These are phyloP conservation scores for Lipomyces mesembrius DNA, from an alignment of 805 yeast genomes.

Conservation along the genomic window DNA sequence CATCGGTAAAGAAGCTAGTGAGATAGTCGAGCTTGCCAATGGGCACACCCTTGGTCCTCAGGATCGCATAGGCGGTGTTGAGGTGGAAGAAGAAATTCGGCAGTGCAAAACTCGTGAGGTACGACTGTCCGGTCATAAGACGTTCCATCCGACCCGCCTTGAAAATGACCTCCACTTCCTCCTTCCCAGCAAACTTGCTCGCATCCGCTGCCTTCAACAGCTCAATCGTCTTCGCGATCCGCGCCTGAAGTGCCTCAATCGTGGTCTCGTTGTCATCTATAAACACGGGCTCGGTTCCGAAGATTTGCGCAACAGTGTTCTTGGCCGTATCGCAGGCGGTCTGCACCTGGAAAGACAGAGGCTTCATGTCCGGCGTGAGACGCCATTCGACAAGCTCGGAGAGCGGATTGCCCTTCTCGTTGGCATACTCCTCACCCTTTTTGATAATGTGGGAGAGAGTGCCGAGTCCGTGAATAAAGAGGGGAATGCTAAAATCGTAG, in stretches of 20 bases:
- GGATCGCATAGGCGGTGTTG: constrained; percentile 11
- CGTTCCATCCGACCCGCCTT: not conserved
- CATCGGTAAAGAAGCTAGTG: constrained; percentile 2
- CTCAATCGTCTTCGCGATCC: constrained; percentile 12
- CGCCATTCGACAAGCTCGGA: constrained; percentile 9
- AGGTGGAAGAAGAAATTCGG: constrained; percentile 15
- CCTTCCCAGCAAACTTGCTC: constrained; percentile 6
- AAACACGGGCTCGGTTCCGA: not conserved
- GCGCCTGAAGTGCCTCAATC: constrained; percentile 16
- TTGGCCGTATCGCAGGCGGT: constrained; percentile 6
- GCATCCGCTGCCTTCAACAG: constrained; percentile 9
- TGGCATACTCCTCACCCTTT: constrained; percentile 11
- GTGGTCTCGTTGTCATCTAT: constrained; percentile 17
- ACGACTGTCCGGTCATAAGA: constrained; percentile 6
- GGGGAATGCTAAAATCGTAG: constrained; percentile 10
- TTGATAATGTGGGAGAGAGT: constrained; percentile 9
- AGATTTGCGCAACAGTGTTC: constrained; percentile 5
- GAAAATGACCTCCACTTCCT: not conserved
- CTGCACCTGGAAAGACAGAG: constrained; percentile 15
- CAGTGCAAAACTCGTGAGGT: constrained; percentile 2
- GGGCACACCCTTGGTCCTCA: constrained; percentile 8
- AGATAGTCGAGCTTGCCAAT: constrained; percentile 9
- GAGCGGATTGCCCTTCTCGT: constrained; percentile 8
- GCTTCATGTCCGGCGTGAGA: constrained; percentile 13
- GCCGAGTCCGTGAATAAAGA: constrained; percentile 4